Conservation (phyloP, 2,329 filamentous ascomycete species). For the Phialophora chinensis region DNA sequence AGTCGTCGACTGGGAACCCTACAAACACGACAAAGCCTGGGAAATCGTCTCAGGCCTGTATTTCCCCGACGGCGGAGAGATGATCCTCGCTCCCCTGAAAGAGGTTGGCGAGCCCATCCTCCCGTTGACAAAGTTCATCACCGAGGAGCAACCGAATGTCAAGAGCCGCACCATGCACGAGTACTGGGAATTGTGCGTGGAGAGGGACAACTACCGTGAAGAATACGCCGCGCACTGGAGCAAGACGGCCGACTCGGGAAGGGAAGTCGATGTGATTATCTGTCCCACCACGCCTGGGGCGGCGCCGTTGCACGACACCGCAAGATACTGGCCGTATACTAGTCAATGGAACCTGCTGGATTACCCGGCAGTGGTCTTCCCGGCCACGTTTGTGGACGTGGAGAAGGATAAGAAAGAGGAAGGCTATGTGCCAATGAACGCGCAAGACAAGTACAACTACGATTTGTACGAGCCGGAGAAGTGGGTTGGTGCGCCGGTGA, state of each 20-base stretch:
- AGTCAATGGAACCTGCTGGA: slow-evolving; percentile 73
- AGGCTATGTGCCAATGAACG: slow-evolving; percentile 34
- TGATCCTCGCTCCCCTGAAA: slow-evolving; percentile 58
- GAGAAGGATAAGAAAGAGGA: slow-evolving; percentile 47
- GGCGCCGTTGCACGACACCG: slow-evolving; percentile 55
- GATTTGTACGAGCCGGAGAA: slow-evolving; percentile 52
- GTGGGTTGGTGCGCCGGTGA: slow-evolving; percentile 58
- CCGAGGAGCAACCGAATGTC: slow-evolving; percentile 60
- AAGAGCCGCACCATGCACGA: slow-evolving; percentile 51
- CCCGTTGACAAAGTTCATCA: slow-evolving; percentile 65
- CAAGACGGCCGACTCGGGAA: slow-evolving; percentile 48
- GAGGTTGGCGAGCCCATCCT: slow-evolving; percentile 63
- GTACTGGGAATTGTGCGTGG: slow-evolving; percentile 31
- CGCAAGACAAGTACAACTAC: slow-evolving; percentile 56
- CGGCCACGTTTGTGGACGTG: slow-evolving; percentile 56
- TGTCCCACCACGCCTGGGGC: slow-evolving; percentile 42
- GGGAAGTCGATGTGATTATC: slow-evolving; percentile 64
- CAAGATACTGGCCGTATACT: slow-evolving; percentile 70
- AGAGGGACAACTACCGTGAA: slow-evolving; percentile 54
- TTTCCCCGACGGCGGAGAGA: slow-evolving; percentile 66
- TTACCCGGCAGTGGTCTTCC: slow-evolving; percentile 68
- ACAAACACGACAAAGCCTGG: slow-evolving; percentile 58
- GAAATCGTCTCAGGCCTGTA: slow-evolving; percentile 56
- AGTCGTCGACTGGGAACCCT: slow-evolving; percentile 60
- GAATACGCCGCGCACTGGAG: slow-evolving; percentile 57